These are phyloP conservation scores for Colletotrichum australisinense DNA, from an alignment of 2,329 filamentous ascomycete species.

Conservation along the genomic window DNA sequence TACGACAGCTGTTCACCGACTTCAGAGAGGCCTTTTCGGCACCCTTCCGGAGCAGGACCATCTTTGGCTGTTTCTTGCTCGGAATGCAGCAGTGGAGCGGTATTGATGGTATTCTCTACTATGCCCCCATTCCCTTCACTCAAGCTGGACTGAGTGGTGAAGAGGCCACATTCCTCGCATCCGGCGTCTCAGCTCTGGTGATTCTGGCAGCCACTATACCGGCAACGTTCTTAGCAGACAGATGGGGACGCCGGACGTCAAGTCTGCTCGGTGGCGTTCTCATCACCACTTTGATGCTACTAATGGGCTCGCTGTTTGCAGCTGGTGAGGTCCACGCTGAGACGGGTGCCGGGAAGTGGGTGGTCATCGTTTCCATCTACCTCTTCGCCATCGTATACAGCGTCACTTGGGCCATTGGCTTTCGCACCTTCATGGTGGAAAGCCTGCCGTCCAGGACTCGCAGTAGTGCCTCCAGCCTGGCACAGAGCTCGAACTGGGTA, in stretches of 20 bases:
- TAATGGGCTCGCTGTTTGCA: slow-evolving; percentile 65
- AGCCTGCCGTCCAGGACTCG: slow-evolving; percentile 66
- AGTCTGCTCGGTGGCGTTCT: slow-evolving; percentile 63
- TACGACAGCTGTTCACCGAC: slow-evolving; percentile 43
- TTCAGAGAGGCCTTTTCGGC: slow-evolving; percentile 39
- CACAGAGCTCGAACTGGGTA: slow-evolving; percentile 65
- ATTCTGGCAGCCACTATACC: slow-evolving; percentile 67
- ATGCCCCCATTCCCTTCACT: slow-evolving; percentile 69
- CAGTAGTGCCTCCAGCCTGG: slow-evolving; percentile 64
- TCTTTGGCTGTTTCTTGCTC: slow-evolving; percentile 68
- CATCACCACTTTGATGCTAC: slow-evolving; percentile 62
- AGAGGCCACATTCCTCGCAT: slow-evolving; percentile 66
- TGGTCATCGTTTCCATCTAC: slow-evolving; percentile 63
- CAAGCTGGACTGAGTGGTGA: slow-evolving; percentile 67
- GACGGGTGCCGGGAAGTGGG: slow-evolving; percentile 56
- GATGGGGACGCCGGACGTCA: slow-evolving; percentile 65
- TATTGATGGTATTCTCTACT: slow-evolving; percentile 72
- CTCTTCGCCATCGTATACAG: slow-evolving; percentile 58
- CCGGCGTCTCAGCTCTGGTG: slow-evolving; percentile 67
- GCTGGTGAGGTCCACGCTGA: slow-evolving; percentile 49
- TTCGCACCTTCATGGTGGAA: slow-evolving; percentile 64
- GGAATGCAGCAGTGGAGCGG: slow-evolving; percentile 69
- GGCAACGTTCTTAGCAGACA: slow-evolving; percentile 64
- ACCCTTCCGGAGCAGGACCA: slow-evolving; percentile 56
- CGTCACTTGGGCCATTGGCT: slow-evolving; percentile 63